phyloP scores from a whole-genome alignment of 1,284 basidiomycete species.

The Puccinia polysora region DNA sequence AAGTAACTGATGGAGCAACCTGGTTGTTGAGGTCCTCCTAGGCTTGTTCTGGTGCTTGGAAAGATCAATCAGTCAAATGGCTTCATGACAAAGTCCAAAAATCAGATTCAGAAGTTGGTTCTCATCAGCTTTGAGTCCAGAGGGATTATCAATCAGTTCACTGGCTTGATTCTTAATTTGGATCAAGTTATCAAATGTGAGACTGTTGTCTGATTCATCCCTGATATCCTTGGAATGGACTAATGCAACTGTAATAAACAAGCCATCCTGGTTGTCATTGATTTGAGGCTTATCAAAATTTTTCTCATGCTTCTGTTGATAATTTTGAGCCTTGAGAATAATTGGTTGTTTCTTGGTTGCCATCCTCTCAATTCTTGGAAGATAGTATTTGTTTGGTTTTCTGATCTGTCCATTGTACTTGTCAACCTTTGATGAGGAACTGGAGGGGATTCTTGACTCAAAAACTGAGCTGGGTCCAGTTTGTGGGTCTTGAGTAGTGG shows the following conservation, averaged over 20 bases:
- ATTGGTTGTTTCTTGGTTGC: slow-evolving; percentile 18
- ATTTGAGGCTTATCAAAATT: background rate
- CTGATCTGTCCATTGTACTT: no score
- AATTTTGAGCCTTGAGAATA: slow-evolving; percentile 12
- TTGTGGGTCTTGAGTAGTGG: no score
- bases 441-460: no score
- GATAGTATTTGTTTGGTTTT: no score
- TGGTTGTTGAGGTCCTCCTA: background rate
- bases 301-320: slow-evolving; percentile 5
- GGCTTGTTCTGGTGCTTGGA: background rate
- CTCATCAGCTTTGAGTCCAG: slow-evolving; percentile 1
- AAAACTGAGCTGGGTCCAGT: no score
- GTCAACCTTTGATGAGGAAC: no score
- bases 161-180: slow-evolving; percentile 14
- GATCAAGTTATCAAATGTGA: slow-evolving; percentile 6
- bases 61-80: slow-evolving; percentile 15
- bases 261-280: background rate
- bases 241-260: slow-evolving; percentile 10
- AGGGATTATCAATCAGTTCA: slow-evolving; percentile 23
- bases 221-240: background rate
- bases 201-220: background rate
- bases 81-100: slow-evolving; percentile 17
- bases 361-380: no score
- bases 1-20: slow-evolving; percentile 7
- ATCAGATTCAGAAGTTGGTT: slow-evolving; percentile 22